phyloP scores from a whole-genome alignment of 495 filamentous ascomycete species.

The Daldinia caldariorum region DNA sequence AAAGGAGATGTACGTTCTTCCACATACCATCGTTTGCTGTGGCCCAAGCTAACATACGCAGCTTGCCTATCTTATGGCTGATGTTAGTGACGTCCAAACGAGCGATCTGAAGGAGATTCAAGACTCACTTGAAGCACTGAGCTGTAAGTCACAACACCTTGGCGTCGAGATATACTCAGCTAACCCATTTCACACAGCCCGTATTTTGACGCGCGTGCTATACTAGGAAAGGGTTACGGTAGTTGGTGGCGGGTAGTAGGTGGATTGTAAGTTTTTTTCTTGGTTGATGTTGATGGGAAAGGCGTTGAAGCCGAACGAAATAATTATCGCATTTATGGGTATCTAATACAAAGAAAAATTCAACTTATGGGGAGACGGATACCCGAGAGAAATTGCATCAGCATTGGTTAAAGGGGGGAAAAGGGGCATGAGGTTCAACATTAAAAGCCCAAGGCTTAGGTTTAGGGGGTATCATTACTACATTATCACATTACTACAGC shows the following conservation, averaged over 20 bases:
- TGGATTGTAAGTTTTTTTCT: not conserved
- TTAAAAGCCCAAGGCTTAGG: conserved; percentile 45
- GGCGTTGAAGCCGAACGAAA: conserved; percentile 28
- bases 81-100: conserved; percentile 85
- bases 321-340: conserved; percentile 32
- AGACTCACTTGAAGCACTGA: conserved; percentile 80
- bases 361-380: conserved; percentile 35
- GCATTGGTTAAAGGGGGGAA: conserved; percentile 48
- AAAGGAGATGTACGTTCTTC: conserved; percentile 76
- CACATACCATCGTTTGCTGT: not conserved
- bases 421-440: conserved; percentile 59
- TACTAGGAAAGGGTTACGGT: conserved; percentile 67
- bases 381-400: conserved; percentile 46
- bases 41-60: conserved; percentile 45
- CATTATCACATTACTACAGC: not conserved
- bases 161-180: conserved; percentile 17
- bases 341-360: conserved; percentile 24
- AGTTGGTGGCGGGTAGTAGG: not conserved
- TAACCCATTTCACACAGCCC: conserved; percentile 59
- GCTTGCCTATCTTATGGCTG: conserved; percentile 97
- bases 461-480: conserved; percentile 5
- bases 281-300: conserved; percentile 1
- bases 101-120: conserved; percentile 86
- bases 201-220: conserved; percentile 86
- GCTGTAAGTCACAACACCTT: conserved; percentile 67